Evolutionary conservation across 2,329 filamentous ascomycete species (phyloP), one percentile per base, ranked within the genome.

Genomic region (Talaromyces sp.): DNA sequence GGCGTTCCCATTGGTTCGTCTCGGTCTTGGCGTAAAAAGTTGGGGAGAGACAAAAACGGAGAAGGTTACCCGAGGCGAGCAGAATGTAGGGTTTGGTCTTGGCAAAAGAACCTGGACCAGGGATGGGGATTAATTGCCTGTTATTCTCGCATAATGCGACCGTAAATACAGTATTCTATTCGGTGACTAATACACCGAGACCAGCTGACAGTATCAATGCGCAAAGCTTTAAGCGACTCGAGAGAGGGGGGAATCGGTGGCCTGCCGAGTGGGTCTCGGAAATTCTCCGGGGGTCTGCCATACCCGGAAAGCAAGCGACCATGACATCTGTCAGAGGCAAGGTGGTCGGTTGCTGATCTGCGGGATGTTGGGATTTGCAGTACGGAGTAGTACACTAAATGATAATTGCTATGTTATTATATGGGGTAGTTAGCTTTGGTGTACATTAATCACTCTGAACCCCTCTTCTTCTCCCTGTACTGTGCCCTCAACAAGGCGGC

Each of bases 401-500:
- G 17, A 39, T 5, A 7, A n/a, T 33, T 13, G 13, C 6, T n/a
- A 39, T 39, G 15, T 36, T 36, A 36, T 4, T 17, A n/a, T 39
- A 39, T 3, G 15, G 36, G 36, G 36, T n/a, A 39, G 13, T n/a
- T n/a, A 13, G 11, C 15, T 36, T 17, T 19, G 11, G 19, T 10
- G 22, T 25, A 19, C 44, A 25, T 3, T 47, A 11, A 25, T 25
- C 44, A 47, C 17, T 1, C 9, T 15, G 36, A 39, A 25, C n/a
- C 27, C 15, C 19, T 28, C 42, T 60, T 60, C 42, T 57, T 60
- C 53, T 60, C 58, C 19, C 58, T 17, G 47, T 60, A 60, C 30
- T 55, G 51, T 1, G 55, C 58, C 27, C 58, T 56, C 44, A 60
- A 56, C 30, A 49, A 55, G 13, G 58, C 53, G n/a, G 58, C 53